phyloP scores from a whole-genome alignment of 163 green algal genomes.

The Chlorella variabilis region DNA sequence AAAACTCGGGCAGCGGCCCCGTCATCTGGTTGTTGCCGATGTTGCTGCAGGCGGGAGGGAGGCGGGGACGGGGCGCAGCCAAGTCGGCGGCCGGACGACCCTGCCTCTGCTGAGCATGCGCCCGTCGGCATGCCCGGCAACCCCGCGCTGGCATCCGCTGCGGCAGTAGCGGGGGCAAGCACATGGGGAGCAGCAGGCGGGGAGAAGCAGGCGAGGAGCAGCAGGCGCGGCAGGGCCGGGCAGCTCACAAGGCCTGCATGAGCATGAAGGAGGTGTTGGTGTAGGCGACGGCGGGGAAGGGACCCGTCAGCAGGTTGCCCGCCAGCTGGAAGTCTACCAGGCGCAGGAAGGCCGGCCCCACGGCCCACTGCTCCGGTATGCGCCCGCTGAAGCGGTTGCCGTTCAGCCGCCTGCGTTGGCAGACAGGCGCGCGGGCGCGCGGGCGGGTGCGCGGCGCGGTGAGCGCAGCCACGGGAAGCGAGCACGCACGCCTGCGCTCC shows the following conservation, averaged over 20 bases:
- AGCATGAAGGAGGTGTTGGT: background rate
- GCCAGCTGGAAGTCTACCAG: background rate
- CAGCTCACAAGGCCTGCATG: slow-evolving; percentile 22
- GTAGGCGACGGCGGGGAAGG: background rate
- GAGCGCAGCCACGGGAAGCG: no score
- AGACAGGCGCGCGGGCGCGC: no score
- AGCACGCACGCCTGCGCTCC: no score
- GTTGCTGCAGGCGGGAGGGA: slow-evolving; percentile 11
- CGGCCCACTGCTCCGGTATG: slow-evolving; percentile 1
- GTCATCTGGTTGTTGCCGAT: slow-evolving; percentile 11
- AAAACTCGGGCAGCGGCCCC: background rate
- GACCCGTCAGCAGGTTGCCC: background rate
- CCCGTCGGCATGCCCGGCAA: no score
- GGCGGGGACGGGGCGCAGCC: background rate
- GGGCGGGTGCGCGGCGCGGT: no score
- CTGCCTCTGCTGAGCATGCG: no score
- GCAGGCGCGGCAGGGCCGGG: no score
- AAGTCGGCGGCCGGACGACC: background rate
- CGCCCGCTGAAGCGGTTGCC: background rate
- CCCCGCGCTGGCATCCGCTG: no score
- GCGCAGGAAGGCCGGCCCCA: background rate
- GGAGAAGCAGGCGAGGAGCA: background rate
- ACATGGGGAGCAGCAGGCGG: background rate
- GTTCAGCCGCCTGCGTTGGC: background rate
- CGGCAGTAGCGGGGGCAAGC: background rate